Percentiles rank a stretch among this genome's conserved stretches.
phyloP scores from a whole-genome alignment of 257 asterid species.

The Jaltomata sinuosa region DNA sequence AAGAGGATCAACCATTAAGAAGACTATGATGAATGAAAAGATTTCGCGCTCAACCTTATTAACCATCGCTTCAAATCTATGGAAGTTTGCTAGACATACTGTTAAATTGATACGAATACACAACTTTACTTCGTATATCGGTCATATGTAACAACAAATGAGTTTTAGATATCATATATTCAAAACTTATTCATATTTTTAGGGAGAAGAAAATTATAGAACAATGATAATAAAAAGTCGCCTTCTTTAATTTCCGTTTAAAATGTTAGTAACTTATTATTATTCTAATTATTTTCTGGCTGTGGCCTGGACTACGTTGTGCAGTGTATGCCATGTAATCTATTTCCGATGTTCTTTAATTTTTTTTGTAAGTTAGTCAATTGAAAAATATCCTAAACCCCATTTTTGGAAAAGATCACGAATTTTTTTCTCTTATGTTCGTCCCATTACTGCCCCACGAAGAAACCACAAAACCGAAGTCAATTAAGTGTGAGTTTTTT shows the following conservation, averaged over 20 bases:
- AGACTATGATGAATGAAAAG: too few relatives aligned
- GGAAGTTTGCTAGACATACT: background rate
- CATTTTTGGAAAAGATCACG: background rate
- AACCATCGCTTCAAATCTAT: too few relatives aligned
- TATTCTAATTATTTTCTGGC: background rate
- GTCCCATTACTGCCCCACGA: background rate
- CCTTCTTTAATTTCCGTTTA: background rate
- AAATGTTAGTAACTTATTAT: background rate
- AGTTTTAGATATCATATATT: background rate
- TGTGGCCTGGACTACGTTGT: background rate
- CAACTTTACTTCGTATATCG: background rate
- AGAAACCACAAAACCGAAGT: background rate
- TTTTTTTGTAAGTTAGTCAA: background rate
- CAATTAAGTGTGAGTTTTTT: background rate
- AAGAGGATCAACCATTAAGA: too few relatives aligned
- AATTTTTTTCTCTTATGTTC: background rate
- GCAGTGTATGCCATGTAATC: background rate
- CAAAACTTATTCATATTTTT: background rate
- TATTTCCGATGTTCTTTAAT: background rate
- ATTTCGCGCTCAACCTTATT: too few relatives aligned
- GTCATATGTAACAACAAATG: background rate
- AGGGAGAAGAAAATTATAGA: background rate
- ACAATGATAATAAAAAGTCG: background rate
- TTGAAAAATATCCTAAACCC: background rate
- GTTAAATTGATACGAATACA: background rate